These are phyloP conservation scores for Oryza meyeriana DNA, from an alignment of 176 grass and related monocot genomes.

Conservation along the genomic window DNA sequence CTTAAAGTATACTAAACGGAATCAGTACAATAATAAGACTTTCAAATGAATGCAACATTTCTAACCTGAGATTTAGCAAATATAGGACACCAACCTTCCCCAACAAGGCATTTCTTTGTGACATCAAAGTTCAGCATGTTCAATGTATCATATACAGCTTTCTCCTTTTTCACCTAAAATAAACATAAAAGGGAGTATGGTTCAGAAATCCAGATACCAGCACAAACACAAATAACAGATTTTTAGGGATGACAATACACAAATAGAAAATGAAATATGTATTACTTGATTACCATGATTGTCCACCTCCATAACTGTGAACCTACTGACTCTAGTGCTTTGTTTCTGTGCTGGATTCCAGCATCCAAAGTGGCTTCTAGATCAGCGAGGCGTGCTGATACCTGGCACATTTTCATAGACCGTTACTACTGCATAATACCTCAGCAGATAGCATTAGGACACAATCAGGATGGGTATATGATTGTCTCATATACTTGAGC, in stretches of 20 bases:
- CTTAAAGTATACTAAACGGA: constrained; percentile 8
- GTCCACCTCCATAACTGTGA: constrained; percentile 94
- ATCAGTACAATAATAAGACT: neutral
- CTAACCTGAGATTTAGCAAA: constrained; percentile 92
- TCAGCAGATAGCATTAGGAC: neutral
- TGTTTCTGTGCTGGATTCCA: constrained; percentile 94
- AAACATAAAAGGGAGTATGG: constrained; percentile 12
- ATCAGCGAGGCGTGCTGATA: constrained; percentile 80
- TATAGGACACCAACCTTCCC: constrained; percentile 99
- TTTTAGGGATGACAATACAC: neutral
- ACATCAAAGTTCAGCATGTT: constrained; percentile 99
- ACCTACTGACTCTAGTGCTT: constrained; percentile 83
- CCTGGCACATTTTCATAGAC: constrained; percentile 44
- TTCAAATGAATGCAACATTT: constrained; percentile 36
- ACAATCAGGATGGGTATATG: constrained; percentile 2
- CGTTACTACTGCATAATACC: neutral
- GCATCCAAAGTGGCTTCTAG: constrained; percentile 92
- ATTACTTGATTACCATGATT: constrained; percentile 78
- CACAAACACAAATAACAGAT: neutral
- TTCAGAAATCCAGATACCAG: constrained; percentile 2
- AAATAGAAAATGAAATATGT: constrained; percentile 22
- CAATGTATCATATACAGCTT: constrained; percentile 96
- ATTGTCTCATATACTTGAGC: neutral
- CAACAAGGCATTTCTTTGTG: constrained; percentile 99
- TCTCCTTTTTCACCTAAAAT: constrained; percentile 93